Evolutionary conservation across 208 protist genomes (phyloP).

Genomic region (Crithidia expoeki): DNA sequence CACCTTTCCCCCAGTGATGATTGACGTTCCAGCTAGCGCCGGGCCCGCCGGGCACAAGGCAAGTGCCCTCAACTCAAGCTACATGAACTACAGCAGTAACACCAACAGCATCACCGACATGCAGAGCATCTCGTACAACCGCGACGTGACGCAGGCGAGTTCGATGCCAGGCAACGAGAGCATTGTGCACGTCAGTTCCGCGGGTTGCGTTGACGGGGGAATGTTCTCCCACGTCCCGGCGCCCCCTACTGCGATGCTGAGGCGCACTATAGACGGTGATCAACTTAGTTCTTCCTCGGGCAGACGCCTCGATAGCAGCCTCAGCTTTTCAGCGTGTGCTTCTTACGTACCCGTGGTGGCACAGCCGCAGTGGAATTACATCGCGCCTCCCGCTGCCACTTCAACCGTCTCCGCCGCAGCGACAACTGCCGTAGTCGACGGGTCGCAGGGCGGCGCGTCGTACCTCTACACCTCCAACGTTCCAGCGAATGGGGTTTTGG

Average conservation of each 20-base stretch:
- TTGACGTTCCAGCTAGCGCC: background rate
- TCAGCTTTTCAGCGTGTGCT: slow-evolving; percentile 18
- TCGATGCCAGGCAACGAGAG: background rate
- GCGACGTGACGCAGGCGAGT: background rate
- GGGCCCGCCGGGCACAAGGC: background rate
- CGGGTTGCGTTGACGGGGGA: slow-evolving; percentile 3
- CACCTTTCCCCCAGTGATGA: slow-evolving; percentile 12
- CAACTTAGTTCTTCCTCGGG: background rate
- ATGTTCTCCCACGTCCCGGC: slow-evolving; percentile 16
- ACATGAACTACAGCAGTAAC: slow-evolving; percentile 22
- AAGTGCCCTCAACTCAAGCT: slow-evolving; percentile 12
- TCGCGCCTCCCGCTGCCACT: background rate
- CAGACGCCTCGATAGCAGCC: slow-evolving; percentile 14
- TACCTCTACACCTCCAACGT: slow-evolving; percentile 10
- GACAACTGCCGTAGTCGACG: background rate
- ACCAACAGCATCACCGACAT: slow-evolving; percentile 13
- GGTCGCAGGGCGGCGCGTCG: background rate
- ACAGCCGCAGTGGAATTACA: slow-evolving; percentile 12
- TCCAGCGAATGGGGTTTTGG: slow-evolving; percentile 1
- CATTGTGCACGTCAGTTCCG: background rate
- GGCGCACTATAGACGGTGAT: slow-evolving; percentile 8
- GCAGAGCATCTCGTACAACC: slow-evolving; percentile 21
- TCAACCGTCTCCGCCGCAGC: background rate
- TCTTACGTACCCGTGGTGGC: slow-evolving; percentile 14
- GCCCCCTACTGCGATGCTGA: slow-evolving; percentile 13